These are phyloP conservation scores for Paramecium bursaria DNA, from an alignment of 73 alveolate genomes.

Conservation along the genomic window DNA sequence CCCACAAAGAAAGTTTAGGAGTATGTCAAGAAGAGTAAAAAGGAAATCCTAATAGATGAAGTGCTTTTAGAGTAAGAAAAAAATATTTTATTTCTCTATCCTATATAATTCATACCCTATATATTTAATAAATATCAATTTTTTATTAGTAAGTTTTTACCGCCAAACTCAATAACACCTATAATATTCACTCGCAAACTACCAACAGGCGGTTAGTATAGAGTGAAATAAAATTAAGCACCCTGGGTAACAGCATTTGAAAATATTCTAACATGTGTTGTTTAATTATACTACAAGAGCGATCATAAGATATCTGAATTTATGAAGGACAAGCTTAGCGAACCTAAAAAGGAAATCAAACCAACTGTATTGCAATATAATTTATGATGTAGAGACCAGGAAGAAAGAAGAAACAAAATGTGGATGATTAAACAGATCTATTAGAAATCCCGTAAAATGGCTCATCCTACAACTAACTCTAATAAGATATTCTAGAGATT, in stretches of 20 bases:
- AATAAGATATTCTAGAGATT: constrained; percentile 52
- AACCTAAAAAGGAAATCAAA: constrained; percentile 34
- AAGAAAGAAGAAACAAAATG: constrained; percentile 43
- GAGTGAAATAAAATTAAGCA: constrained; percentile 13
- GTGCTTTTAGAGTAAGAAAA: constrained; percentile 60
- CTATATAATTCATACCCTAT: background rate
- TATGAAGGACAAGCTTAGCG: constrained; percentile 46
- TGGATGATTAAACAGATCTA: constrained; percentile 15
- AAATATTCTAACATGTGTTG: constrained; percentile 26
- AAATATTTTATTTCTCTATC: background rate
- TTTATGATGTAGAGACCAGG: constrained; percentile 50
- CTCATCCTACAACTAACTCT: background rate
- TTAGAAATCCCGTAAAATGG: background rate
- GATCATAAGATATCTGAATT: constrained; percentile 51
- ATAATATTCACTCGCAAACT: constrained; percentile 51
- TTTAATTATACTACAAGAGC: constrained; percentile 55
- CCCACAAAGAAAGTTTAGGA: constrained; percentile 23
- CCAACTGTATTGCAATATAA: background rate
- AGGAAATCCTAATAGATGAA: constrained; percentile 47
- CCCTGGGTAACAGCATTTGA: constrained; percentile 56
- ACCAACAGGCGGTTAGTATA: constrained; percentile 44
- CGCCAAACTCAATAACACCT: constrained; percentile 63
- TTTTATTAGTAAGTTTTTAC: constrained; percentile 60
- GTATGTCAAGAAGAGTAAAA: constrained; percentile 15
- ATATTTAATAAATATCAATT: constrained; percentile 13